Conservation (phyloP, 176 grass and related monocot genomes). For the Guadua angustifolia region DNA sequence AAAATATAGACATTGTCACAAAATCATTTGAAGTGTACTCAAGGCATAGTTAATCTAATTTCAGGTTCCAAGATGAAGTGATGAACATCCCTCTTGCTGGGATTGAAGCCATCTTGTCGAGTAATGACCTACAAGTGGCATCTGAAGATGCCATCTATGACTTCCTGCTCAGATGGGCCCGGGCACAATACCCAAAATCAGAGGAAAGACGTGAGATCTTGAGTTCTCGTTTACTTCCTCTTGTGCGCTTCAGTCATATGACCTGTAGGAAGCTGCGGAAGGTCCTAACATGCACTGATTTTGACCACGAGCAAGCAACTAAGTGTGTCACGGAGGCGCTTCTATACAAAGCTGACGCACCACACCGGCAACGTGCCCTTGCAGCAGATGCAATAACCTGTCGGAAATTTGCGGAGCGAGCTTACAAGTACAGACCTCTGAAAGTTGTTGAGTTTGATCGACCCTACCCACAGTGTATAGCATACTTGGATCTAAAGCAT, state of each 20-base stretch:
- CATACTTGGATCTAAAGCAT: slow-evolving; percentile 78
- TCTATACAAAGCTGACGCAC: slow-evolving; percentile 68
- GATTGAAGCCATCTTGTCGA: slow-evolving; percentile 74
- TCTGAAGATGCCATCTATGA: slow-evolving; percentile 78
- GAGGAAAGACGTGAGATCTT: slow-evolving; percentile 76
- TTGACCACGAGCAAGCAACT: slow-evolving; percentile 64
- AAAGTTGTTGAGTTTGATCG: slow-evolving; percentile 84
- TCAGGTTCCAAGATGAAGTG: slow-evolving; percentile 76
- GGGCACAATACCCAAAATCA: slow-evolving; percentile 51
- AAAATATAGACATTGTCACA: background rate
- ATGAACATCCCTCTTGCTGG: slow-evolving; percentile 76
- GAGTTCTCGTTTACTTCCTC: slow-evolving; percentile 61
- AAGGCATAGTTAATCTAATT: slow-evolving; percentile 34
- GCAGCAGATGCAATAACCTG: slow-evolving; percentile 47
- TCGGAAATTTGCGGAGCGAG: slow-evolving; percentile 50
- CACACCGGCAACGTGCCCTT: slow-evolving; percentile 60
- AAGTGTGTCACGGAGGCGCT: slow-evolving; percentile 73
- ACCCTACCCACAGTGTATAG: slow-evolving; percentile 73
- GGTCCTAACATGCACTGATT: slow-evolving; percentile 62
- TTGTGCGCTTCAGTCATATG: slow-evolving; percentile 80
- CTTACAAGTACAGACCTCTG: slow-evolving; percentile 75
- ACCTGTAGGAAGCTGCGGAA: slow-evolving; percentile 69
- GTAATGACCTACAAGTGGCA: slow-evolving; percentile 72
- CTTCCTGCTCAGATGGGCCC: slow-evolving; percentile 76
- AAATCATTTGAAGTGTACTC: slow-evolving; percentile 2